Percentiles rank a stretch among this genome's conserved stretches.
Evolutionary conservation across 129 eudicot species (phyloP).

Genomic region (Cynara cardunculus): DNA sequence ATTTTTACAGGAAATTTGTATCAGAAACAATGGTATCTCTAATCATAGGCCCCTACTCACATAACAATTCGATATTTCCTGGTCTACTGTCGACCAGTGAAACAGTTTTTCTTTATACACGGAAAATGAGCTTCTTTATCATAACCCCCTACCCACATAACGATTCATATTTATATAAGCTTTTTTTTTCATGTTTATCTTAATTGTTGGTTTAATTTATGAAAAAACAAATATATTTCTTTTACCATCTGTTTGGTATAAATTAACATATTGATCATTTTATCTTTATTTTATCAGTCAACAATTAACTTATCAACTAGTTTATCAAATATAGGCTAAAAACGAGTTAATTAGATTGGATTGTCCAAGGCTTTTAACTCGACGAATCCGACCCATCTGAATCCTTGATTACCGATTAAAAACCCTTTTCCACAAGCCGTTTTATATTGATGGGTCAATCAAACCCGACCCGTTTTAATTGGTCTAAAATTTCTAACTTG

Average conservation of each 20-base stretch:
- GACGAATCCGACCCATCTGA: not conserved
- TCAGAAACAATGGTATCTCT: not conserved
- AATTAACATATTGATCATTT: not conserved
- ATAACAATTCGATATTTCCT: not conserved
- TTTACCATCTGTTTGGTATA: not conserved
- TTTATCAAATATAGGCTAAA: not conserved
- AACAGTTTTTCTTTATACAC: not conserved
- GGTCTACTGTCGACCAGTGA: not conserved
- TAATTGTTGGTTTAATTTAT: constrained; percentile 12
- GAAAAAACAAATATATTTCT: not conserved
- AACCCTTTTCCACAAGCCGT: not conserved
- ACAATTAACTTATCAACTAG: too few relatives aligned
- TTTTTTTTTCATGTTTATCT: constrained; percentile 5
- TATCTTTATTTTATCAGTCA: too few relatives aligned
- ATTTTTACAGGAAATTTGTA: too few relatives aligned
- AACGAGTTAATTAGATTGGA: not conserved
- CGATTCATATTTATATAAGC: not conserved
- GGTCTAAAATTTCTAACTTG: too few relatives aligned
- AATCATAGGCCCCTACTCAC: not conserved
- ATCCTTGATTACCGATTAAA: not conserved
- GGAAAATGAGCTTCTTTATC: not conserved
- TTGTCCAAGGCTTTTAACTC: not conserved
- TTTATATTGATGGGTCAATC: not conserved
- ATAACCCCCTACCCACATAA: too few relatives aligned
- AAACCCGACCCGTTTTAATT: not conserved